Base-by-base conservation (phyloP, 805 yeast species). In the Yueomyces sp. region DNA sequence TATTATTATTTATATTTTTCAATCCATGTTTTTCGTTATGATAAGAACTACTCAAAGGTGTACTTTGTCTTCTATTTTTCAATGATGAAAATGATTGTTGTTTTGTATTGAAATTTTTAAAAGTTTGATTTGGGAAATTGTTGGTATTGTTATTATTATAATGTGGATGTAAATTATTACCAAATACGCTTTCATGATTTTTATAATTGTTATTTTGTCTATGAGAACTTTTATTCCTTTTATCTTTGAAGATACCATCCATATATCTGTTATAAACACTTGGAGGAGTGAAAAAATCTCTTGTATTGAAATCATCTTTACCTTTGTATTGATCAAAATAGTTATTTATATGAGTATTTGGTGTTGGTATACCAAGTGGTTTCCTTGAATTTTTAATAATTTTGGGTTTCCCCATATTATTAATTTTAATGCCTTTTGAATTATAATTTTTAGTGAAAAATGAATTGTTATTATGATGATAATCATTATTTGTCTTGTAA, bases 271-370 rank as follows among this genome's bases (percentile, higher is more conserved):
- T 76, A 53, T 77, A 74, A 4, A 78, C 81, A 28, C 87, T 76
- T 44, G 81, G 82, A 3, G 92, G 92, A 3, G 92, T 83, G 57
- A 81, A 83, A 51, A 72, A 79, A 55, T 83, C 90, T 52, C 78
- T 81, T 42, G 90, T 69, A 50, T 76, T 76, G 52, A 73, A 79
- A 19, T 52, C 44, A 40, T 60, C 44, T 9, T 48, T 47, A 30
- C 9, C 9, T 6, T 30, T 30, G 9, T 30, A 30, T 6, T 30
- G 6, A 30, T 30, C 9, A 49, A 65, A 66, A 44, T 58, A 69
- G 42, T 58, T 63, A 45, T 64, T 55, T 42, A 68, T 67, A 44
- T 66, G 67, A 5, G 67, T 63, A 46, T 65, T 70, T 52, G 74
- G 79, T 8, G 81, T 76, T 32, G 84, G 84, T 44, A 79, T 76